These are phyloP conservation scores for Peronosclerospora sorghi DNA, from an alignment of 352 stramenopile species.

Conservation along the genomic window DNA sequence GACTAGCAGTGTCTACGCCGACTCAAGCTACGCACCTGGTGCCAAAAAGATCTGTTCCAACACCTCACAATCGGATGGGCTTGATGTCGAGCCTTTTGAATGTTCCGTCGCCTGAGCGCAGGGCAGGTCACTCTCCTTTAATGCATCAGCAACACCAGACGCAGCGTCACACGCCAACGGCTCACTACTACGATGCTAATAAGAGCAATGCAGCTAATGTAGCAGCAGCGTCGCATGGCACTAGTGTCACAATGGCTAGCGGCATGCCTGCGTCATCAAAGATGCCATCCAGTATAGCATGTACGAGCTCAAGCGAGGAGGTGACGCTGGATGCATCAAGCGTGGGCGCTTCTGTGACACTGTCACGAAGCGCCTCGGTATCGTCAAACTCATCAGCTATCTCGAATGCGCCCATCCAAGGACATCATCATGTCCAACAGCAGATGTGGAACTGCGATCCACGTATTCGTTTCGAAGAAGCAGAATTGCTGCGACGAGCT, in stretches of 20 bases:
- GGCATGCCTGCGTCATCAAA: conserved; percentile 20
- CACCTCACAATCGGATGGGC: conserved; percentile 42
- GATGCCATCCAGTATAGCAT: conserved; percentile 14
- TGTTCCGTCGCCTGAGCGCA: conserved; percentile 48
- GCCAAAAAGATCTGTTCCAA: conserved; percentile 19
- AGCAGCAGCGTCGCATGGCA: conserved; percentile 6
- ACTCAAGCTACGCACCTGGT: conserved; percentile 59
- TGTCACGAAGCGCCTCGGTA: conserved; percentile 20
- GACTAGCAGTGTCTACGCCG: conserved; percentile 13
- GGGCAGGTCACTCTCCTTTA: conserved; percentile 31
- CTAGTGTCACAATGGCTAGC: conserved; percentile 21
- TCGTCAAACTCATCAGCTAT: conserved; percentile 22
- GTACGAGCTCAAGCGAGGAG: conserved; percentile 15
- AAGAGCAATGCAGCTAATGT: conserved; percentile 10
- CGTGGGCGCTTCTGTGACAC: conserved; percentile 12
- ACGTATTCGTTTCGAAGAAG: conserved; percentile 61
- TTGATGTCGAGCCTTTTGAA: conserved; percentile 77
- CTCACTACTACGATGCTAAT: conserved; percentile 26
- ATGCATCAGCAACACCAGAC: conserved; percentile 30
- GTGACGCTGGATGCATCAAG: conserved; percentile 10
- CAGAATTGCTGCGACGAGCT: conserved; percentile 54
- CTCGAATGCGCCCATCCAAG: conserved; percentile 16
- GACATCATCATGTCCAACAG: conserved; percentile 27
- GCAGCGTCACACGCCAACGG: conserved; percentile 21
- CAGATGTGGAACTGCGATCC: conserved; percentile 70